A percentile compares a stretch with the other conserved stretches of the same genome.
These are phyloP conservation scores for Sporothrix brunneoviolacea DNA, from an alignment of 2,329 filamentous ascomycete genomes.

Conservation along the genomic window DNA sequence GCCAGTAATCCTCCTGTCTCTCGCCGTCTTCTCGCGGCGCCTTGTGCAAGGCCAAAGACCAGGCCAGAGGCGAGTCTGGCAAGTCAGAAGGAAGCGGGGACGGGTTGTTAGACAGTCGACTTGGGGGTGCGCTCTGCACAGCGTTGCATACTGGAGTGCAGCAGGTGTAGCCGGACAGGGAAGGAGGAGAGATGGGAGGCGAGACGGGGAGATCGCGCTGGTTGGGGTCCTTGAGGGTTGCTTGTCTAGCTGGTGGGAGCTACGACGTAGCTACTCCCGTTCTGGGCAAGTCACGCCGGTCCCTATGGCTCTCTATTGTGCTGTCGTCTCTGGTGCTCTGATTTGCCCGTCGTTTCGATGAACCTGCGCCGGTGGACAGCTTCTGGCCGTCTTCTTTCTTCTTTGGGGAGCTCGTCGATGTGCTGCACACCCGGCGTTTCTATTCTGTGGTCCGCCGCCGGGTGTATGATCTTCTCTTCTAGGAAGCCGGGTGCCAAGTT, in stretches of 20 bases:
- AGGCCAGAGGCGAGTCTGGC: not conserved
- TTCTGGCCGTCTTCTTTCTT: not conserved
- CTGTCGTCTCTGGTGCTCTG: not conserved
- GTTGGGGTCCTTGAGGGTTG: conserved; percentile 16
- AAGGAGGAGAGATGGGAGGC: conserved; percentile 41
- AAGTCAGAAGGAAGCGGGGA: conserved; percentile 9
- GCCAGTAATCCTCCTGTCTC: conserved; percentile 9
- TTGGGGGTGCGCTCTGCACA: conserved; percentile 25
- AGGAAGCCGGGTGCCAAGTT: not conserved
- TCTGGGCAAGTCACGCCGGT: conserved; percentile 2
- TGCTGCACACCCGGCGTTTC: not conserved
- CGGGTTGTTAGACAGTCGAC: conserved; percentile 11
- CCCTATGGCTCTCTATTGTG: not conserved
- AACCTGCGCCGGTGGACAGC: not conserved
- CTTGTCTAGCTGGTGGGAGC: conserved; percentile 2
- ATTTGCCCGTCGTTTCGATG: not conserved
- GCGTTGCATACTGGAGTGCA: conserved; percentile 31
- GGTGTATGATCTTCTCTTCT: conserved; percentile 1
- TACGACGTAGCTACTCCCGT: not conserved
- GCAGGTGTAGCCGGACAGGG: conserved; percentile 42
- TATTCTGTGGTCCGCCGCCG: not conserved
- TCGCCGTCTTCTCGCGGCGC: conserved; percentile 1
- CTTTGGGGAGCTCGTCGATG: not conserved
- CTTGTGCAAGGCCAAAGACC: conserved; percentile 11
- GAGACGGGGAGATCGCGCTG: conserved; percentile 30